Conservation (phyloP, 257 asterid genomes). For the Coffea canephora region DNA sequence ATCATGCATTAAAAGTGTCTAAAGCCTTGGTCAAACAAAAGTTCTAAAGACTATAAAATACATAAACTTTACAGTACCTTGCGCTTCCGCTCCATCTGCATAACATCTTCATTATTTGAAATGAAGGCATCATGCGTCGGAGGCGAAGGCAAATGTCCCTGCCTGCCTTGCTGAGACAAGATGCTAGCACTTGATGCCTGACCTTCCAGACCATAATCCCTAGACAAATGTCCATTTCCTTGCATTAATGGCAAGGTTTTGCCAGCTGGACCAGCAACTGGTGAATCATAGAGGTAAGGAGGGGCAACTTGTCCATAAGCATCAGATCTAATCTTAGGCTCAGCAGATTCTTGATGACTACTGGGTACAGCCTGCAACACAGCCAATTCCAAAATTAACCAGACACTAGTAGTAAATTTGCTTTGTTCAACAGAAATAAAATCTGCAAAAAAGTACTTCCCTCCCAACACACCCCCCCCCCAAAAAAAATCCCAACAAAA, state of each 20-base stretch:
- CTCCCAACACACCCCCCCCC: neutral
- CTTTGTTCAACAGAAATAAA: neutral
- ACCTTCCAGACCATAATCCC: slow-evolving; percentile 62
- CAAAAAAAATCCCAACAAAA: neutral
- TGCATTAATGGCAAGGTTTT: slow-evolving; percentile 44
- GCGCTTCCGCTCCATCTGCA: slow-evolving; percentile 41
- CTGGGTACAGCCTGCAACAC: slow-evolving; percentile 28
- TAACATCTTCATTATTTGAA: slow-evolving; percentile 30
- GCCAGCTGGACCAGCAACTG: slow-evolving; percentile 32
- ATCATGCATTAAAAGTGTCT: slow-evolving; percentile 9
- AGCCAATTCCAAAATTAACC: neutral
- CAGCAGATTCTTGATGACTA: slow-evolving; percentile 33
- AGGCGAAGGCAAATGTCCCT: slow-evolving; percentile 33
- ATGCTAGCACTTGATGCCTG: slow-evolving; percentile 37
- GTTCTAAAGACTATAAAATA: neutral
- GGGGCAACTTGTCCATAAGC: slow-evolving; percentile 36
- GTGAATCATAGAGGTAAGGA: slow-evolving; percentile 30
- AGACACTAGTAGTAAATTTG: neutral
- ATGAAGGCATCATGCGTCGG: slow-evolving; percentile 25
- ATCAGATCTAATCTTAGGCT: slow-evolving; percentile 35
- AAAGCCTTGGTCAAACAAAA: slow-evolving; percentile 15
- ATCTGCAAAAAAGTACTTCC: neutral
- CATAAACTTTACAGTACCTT: slow-evolving; percentile 48
- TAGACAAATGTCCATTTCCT: slow-evolving; percentile 60
- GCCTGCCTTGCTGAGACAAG: slow-evolving; percentile 35